Conservation (phyloP, 2,329 filamentous ascomycete genomes). For the Fusarium redolens region DNA sequence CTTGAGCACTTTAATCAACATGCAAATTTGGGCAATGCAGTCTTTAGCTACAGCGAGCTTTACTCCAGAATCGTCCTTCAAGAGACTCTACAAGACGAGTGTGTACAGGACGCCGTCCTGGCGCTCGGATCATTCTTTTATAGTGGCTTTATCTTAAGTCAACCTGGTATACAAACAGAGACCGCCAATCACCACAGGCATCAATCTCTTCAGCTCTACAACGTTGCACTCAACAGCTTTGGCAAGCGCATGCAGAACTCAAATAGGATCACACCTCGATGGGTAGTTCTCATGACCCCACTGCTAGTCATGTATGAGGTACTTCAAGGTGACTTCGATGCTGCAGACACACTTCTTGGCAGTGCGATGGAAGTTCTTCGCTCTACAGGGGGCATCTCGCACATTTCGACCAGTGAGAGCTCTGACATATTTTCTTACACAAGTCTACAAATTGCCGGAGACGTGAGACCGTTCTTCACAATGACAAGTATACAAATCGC, state of each 20-base stretch:
- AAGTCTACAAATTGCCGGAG: neutral
- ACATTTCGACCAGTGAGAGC: neutral
- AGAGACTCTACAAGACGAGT: neutral
- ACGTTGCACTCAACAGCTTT: neutral
- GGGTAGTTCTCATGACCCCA: neutral
- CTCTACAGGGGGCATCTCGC: neutral
- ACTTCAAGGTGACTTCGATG: neutral
- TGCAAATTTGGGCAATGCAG: neutral
- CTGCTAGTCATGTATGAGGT: neutral
- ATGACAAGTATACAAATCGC: neutral
- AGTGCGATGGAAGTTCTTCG: neutral
- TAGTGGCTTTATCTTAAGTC: neutral
- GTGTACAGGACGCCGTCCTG: neutral
- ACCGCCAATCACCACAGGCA: neutral
- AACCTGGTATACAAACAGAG: neutral
- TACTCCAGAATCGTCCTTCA: neutral
- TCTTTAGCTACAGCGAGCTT: neutral
- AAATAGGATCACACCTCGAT: neutral
- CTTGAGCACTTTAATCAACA: neutral
- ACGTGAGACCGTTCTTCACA: neutral
- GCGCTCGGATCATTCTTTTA: neutral
- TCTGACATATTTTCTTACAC: neutral
- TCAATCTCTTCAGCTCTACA: neutral
- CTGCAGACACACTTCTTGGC: neutral
- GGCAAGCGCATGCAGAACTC: neutral